Evolutionary conservation across 345 rosid species (phyloP), one percentile per base, ranked within the genome.

Genomic region (Eucalyptus polyanthemos): DNA sequence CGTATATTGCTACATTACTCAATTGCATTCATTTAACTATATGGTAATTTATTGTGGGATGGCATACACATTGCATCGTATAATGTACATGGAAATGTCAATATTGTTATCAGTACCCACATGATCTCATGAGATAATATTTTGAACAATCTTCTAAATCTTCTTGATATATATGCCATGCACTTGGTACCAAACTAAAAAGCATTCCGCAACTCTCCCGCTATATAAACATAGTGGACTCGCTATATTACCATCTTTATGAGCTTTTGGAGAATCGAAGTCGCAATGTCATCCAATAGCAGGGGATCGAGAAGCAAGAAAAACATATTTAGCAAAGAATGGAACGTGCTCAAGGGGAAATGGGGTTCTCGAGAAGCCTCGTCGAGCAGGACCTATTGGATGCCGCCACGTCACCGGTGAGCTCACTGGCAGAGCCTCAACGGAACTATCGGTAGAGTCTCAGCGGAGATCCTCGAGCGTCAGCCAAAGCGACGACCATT

Each of bases 341-440:
- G 65, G 65, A 58, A 58, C 7, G 65, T 27, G 14, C 29, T 58
- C 65, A 58, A 58, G n/a, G 65, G 65, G 4, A 58, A 58, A 58
- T 0, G n/a, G 14, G n/a, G n/a, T 2, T 58, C 65, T 24, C 2
- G 12, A 2, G n/a, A 25, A 58, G 65, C 7, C n/a, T 58, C 6
- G n/a, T 58, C 14, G 4, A 58, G 14, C n/a, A 54, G 11, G 60
- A 2, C 25, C 60, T 22, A 54, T 9, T 5, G 60, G 60, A 54
- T 3, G 27, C 5, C 25, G 3, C 27, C 27, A 54, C 5, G 58
- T 54, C 25, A 19, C 25, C 0, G 25, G n/a, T 0, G 3, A 58
- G 6, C 65, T 56, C 62, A 24, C 12, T 10, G 13, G 27, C 12
- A 56, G 12, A 54, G 27, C 7, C 60, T 54, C 25, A 6, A 21